Conservation (phyloP, 768 basidiomycete genomes). For the Leucosporidium yakuticum region DNA sequence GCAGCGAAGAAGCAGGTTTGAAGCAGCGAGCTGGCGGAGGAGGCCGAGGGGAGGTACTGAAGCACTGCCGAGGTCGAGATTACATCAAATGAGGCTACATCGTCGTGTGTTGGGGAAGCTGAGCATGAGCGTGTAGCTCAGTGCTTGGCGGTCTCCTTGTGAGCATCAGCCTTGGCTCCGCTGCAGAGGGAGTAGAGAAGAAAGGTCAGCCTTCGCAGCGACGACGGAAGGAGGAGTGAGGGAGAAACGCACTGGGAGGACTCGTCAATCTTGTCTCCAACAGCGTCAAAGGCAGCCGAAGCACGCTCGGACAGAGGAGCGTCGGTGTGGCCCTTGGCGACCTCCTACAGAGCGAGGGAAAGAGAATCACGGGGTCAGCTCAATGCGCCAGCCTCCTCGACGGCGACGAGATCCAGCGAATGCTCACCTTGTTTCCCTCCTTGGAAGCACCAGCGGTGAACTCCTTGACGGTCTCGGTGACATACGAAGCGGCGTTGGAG, state of each 20-base stretch:
- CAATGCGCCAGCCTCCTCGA: no score
- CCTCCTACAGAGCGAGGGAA: constrained; percentile 11
- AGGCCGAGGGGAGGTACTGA: no score
- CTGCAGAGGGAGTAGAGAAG: not conserved
- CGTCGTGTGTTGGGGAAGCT: no score
- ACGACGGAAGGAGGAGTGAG: not conserved
- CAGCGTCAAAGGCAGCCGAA: constrained; percentile 23
- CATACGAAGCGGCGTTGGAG: constrained; percentile 22
- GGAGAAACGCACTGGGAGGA: constrained; percentile 4
- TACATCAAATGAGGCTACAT: no score
- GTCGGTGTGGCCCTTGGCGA: constrained; percentile 32
- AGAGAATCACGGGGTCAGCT: no score
- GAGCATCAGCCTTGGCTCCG: constrained; percentile 8
- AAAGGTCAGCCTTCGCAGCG: no score
- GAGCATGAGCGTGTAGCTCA: no score
- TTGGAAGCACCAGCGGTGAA: constrained; percentile 13
- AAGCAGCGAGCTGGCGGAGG: no score
- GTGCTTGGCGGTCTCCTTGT: constrained; percentile 15
- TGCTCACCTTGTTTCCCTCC: constrained; percentile 22
- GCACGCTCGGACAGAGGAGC: constrained; percentile 14
- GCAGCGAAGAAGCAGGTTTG: no score
- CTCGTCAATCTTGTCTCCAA: constrained; percentile 28
- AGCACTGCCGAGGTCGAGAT: no score
- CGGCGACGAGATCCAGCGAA: no score
- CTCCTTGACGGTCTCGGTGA: constrained; percentile 28